Conservation (phyloP, 2,329 filamentous ascomycete species). For the Cyclaneusma minus region DNA sequence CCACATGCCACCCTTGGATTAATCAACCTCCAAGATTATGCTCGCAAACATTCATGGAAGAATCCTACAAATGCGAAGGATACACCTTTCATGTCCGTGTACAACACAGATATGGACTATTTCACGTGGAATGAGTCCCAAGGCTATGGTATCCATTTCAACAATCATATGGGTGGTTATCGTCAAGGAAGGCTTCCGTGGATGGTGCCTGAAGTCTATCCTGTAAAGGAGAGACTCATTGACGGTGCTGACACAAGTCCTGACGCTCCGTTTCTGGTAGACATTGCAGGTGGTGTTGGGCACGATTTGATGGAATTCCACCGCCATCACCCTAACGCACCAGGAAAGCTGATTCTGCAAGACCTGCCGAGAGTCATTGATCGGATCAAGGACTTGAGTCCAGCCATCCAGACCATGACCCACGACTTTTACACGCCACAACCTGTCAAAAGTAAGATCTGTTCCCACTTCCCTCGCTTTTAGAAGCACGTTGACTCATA, state of each 20-base stretch:
- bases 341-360: conserved; percentile 11
- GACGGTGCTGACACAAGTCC: background rate
- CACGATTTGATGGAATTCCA: conserved; percentile 6
- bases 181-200: background rate
- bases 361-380: conserved; percentile 9
- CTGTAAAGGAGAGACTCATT: conserved; percentile 1
- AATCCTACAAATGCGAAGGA: too few relatives aligned
- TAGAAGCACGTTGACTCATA: background rate
- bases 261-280: conserved; percentile 5
- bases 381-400: conserved; percentile 1
- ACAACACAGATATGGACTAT: too few relatives aligned
- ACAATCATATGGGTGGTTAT: conserved; percentile 1
- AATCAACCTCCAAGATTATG: too few relatives aligned
- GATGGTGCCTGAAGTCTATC: background rate
- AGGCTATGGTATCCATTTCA: background rate
- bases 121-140: too few relatives aligned
- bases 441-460: conserved; percentile 13
- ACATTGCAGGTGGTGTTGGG: conserved; percentile 8
- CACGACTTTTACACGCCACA: conserved; percentile 21
- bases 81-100: too few relatives aligned
- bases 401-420: conserved; percentile 13
- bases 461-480: background rate
- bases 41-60: too few relatives aligned
- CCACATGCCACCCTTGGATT: too few relatives aligned
- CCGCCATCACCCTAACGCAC: conserved; percentile 2